These are phyloP conservation scores for Pyrus communis DNA, from an alignment of 306 rosid species.

Conservation along the genomic window DNA sequence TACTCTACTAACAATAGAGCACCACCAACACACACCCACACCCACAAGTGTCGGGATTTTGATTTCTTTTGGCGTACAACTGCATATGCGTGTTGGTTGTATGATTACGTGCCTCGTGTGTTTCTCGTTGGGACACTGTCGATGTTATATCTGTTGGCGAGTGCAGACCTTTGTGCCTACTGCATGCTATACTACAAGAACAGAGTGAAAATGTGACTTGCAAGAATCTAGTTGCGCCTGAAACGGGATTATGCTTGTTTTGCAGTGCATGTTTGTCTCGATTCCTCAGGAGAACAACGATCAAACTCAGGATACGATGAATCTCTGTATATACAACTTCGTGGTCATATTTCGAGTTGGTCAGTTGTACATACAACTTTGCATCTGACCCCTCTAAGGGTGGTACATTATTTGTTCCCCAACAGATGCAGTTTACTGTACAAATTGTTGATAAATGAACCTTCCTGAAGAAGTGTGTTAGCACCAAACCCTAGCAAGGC, in stretches of 20 bases:
- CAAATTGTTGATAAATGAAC: neutral
- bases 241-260: conserved; percentile 69
- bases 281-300: conserved; percentile 46
- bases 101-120: neutral
- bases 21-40: neutral
- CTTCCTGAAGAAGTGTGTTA: neutral
- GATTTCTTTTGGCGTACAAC: neutral
- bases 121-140: neutral
- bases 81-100: neutral
- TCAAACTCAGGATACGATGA: no score
- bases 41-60: neutral
- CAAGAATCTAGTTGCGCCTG: neutral
- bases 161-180: neutral
- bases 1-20: neutral
- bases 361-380: neutral
- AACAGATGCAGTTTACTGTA: neutral
- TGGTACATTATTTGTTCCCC: neutral
- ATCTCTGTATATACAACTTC: neutral
- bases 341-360: neutral
- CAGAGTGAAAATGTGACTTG: neutral
- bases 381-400: neutral
- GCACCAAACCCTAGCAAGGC: no score
- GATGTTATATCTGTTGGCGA: neutral
- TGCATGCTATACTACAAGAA: neutral
- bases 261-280: conserved; percentile 46